Base-by-base conservation (phyloP, 78 protist genomes). In the Thecamonas trahens region DNA sequence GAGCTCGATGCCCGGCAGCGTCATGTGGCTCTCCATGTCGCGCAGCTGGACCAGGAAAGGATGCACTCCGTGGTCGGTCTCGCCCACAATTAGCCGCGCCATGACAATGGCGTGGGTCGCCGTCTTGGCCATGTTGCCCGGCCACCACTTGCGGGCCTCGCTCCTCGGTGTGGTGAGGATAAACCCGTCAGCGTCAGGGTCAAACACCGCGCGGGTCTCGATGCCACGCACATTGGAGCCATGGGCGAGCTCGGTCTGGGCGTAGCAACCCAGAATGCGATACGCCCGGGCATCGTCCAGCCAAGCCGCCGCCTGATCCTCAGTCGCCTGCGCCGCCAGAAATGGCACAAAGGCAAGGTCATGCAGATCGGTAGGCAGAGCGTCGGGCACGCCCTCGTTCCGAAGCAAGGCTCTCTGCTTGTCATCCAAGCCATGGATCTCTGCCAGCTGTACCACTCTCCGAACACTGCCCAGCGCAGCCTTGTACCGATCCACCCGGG, bases 211-310 rank as follows among this genome's bases (percentile, higher is more conserved):
- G 24, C 31, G 72, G 26, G 85, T 80, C 22, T 57, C 52, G 29
- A 80, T 61, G 37, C 70, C 82, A 31, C 85, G 60, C 22, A 80
- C 85, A 31, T 80, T 80, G 59, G 61, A 37, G 34, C 84, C 84
- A 32, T 79, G 84, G 29, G 74, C 84, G 26, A 72, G 64, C 37
- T 79, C 84, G 29, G 62, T 59, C 62, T 77, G 82, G 35, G 79
- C 73, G 47, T 77, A 77, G 35, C 74, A 5, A 15, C 82, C 82
- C 35, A 77, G 58, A 42, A 77, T 77, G 38, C 9, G 26, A 28
- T 40, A 59, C 24, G 28, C 34, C 26, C 31, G 24, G 61, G 68
- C 32, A 20, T 26, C 11, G 34, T 79, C 79, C 14, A 77, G 42
- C 82, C 82, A 77, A 58, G 2, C 32, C n/a, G 6, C 20, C n/a